Evolutionary conservation across 208 protist species (phyloP).

Genomic region (Wallacemonas sp.): DNA sequence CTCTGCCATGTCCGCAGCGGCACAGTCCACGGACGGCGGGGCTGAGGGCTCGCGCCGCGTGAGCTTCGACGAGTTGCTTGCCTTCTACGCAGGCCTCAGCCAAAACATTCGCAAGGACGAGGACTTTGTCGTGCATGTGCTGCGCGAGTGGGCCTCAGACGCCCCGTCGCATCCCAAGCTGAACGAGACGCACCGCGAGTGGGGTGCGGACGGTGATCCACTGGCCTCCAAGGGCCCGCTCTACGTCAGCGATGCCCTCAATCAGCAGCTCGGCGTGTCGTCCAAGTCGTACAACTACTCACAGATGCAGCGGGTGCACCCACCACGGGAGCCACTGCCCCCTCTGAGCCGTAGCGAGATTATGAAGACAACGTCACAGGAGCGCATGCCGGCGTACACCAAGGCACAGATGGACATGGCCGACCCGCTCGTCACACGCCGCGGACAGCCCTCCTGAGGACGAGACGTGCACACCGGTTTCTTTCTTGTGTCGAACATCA

Average conservation of each 20-base stretch:
- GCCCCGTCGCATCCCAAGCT: slow-evolving; percentile 45
- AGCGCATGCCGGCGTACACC: slow-evolving; percentile 33
- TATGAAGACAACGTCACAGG: slow-evolving; percentile 61
- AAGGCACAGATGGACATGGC: slow-evolving; percentile 32
- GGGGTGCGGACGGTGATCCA: slow-evolving; percentile 72
- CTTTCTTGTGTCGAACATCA: no score
- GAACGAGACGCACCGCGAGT: slow-evolving; percentile 68
- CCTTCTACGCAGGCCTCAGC: slow-evolving; percentile 80
- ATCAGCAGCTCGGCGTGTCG: slow-evolving; percentile 47
- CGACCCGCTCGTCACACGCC: slow-evolving; percentile 57
- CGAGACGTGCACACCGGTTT: no score
- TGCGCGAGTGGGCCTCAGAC: slow-evolving; percentile 77
- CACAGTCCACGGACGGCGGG: not conserved
- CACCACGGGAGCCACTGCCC: slow-evolving; percentile 62
- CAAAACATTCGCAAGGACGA: slow-evolving; percentile 55
- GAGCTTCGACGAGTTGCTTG: slow-evolving; percentile 61
- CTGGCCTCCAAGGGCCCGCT: slow-evolving; percentile 47
- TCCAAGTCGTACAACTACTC: slow-evolving; percentile 74
- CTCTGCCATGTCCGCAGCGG: not conserved
- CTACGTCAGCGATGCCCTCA: slow-evolving; percentile 71
- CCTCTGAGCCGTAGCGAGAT: slow-evolving; percentile 61
- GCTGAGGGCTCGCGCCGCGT: slow-evolving; percentile 20
- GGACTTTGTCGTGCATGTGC: slow-evolving; percentile 62
- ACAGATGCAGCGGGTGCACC: slow-evolving; percentile 77
- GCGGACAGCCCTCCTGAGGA: slow-evolving; percentile 36